Conservation (phyloP, 1,284 basidiomycete genomes). For the Ustilago lituana region DNA sequence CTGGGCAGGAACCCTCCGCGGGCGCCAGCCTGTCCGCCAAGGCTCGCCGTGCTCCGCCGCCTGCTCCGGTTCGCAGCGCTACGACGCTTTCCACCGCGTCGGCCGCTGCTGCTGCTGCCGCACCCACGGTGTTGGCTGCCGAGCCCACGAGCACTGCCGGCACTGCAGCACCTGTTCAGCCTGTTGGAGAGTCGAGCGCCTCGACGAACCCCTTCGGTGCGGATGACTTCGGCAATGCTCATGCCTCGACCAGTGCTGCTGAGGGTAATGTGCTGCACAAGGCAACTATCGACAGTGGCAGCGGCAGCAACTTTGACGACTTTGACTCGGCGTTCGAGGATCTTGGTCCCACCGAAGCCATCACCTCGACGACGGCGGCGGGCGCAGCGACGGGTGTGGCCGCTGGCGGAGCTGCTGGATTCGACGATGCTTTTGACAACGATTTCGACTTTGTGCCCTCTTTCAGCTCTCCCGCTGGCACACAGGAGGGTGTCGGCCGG, state of each 20-base stretch:
- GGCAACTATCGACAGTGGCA: slow-evolving; percentile 24
- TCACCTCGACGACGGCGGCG: slow-evolving; percentile 18
- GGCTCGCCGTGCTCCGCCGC: slow-evolving; percentile 58
- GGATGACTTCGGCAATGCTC: slow-evolving; percentile 34
- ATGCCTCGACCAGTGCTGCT: background rate
- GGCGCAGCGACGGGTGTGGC: background rate
- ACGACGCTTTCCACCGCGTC: slow-evolving; percentile 32
- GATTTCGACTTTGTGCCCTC: slow-evolving; percentile 64
- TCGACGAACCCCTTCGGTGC: slow-evolving; percentile 47
- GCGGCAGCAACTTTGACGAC: slow-evolving; percentile 58
- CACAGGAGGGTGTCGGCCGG: background rate
- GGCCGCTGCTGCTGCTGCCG: slow-evolving; percentile 13
- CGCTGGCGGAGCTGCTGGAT: slow-evolving; percentile 17
- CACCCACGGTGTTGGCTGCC: slow-evolving; percentile 20
- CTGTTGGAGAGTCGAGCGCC: slow-evolving; percentile 10
- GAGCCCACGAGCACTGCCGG: slow-evolving; percentile 14
- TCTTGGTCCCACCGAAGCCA: slow-evolving; percentile 53
- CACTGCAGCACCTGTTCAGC: slow-evolving; percentile 11
- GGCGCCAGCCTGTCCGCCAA: slow-evolving; percentile 50
- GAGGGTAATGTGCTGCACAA: no score
- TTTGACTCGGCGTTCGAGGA: slow-evolving; percentile 66
- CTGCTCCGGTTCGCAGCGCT: slow-evolving; percentile 49
- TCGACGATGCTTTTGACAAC: slow-evolving; percentile 62
- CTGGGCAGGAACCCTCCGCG: slow-evolving; percentile 4
- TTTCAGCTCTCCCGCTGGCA: slow-evolving; percentile 38